phyloP scores from a whole-genome alignment of 1,284 basidiomycete genomes.

The Cerioporus squamosus region DNA sequence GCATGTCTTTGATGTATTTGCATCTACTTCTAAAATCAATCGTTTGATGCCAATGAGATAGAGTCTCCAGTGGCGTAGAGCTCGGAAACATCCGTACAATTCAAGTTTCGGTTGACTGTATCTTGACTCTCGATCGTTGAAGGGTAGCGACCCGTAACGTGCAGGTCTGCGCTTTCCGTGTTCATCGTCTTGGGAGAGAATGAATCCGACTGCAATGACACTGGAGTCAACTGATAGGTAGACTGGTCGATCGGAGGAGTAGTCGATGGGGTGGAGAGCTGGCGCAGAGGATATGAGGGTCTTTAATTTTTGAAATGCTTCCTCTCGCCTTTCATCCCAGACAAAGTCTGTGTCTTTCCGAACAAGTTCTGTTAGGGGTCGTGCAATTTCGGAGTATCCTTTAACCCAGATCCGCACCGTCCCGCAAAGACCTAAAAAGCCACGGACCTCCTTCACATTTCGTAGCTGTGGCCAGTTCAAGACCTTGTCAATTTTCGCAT shows the following conservation, averaged over 20 bases:
- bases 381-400: constrained; percentile 28
- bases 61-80: constrained; percentile 30
- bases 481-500: constrained; percentile 31
- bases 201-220: constrained; percentile 37
- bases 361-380: constrained; percentile 27
- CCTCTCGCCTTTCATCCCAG: constrained; percentile 7
- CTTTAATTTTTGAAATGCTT: constrained; percentile 22
- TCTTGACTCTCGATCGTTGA: constrained; percentile 38
- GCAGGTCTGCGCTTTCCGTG: not conserved
- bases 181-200: constrained; percentile 34
- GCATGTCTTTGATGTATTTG: constrained; percentile 28
- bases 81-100: constrained; percentile 43
- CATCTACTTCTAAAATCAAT: constrained; percentile 41
- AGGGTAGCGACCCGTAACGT: constrained; percentile 3
- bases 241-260: constrained; percentile 27
- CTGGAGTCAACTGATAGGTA: constrained; percentile 40
- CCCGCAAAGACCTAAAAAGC: constrained; percentile 27
- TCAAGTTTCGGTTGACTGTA: constrained; percentile 49
- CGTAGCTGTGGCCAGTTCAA: constrained; percentile 25
- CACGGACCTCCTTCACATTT: constrained; percentile 31
- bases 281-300: constrained; percentile 19
- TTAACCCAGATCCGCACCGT: constrained; percentile 37
- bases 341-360: constrained; percentile 24
- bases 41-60: constrained; percentile 41
- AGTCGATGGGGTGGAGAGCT: constrained; percentile 36